phyloP scores from a whole-genome alignment of 2,329 filamentous ascomycete genomes.

The Diaporthe eres region DNA sequence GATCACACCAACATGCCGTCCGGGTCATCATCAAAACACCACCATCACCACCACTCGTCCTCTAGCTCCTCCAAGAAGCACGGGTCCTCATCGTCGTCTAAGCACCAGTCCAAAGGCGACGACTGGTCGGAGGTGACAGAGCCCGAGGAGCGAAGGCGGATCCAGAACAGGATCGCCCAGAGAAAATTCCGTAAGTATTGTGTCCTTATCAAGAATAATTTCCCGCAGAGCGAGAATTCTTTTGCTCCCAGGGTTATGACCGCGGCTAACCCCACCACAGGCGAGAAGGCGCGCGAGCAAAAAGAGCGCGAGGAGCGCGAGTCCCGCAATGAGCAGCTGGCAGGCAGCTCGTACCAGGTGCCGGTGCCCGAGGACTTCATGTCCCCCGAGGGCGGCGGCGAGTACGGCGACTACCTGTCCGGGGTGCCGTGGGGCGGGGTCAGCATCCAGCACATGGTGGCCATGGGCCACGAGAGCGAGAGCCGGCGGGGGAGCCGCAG shows the following conservation, averaged over 20 bases:
- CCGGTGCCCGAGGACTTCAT: conserved; percentile 70
- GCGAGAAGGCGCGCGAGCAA: conserved; percentile 78
- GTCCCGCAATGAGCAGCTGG: conserved; percentile 73
- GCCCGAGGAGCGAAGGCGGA: conserved; percentile 78
- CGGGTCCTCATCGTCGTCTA: conserved; percentile 52
- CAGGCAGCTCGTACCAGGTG: conserved; percentile 74
- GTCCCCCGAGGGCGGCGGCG: conserved; percentile 46
- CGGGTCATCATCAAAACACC: conserved; percentile 45
- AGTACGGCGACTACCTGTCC: conserved; percentile 66
- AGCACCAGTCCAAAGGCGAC: conserved; percentile 61
- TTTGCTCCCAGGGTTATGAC: background rate
- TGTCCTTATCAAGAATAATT: background rate
- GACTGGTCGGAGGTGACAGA: conserved; percentile 81
- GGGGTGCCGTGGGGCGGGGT: conserved; percentile 82
- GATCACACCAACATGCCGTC: conserved; percentile 50
- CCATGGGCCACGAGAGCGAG: conserved; percentile 64
- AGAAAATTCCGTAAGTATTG: conserved; percentile 78
- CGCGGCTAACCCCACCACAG: conserved; percentile 55
- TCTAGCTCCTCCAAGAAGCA: conserved; percentile 54
- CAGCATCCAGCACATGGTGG: conserved; percentile 69
- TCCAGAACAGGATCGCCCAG: conserved; percentile 83
- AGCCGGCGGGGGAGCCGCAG: conserved; percentile 59
- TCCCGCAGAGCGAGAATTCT: too few species aligned
- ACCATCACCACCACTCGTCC: conserved; percentile 44
- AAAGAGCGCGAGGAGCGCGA: conserved; percentile 77